These are phyloP conservation scores for Lathyrus oleraceus DNA, from an alignment of 306 rosid genomes.

Conservation along the genomic window DNA sequence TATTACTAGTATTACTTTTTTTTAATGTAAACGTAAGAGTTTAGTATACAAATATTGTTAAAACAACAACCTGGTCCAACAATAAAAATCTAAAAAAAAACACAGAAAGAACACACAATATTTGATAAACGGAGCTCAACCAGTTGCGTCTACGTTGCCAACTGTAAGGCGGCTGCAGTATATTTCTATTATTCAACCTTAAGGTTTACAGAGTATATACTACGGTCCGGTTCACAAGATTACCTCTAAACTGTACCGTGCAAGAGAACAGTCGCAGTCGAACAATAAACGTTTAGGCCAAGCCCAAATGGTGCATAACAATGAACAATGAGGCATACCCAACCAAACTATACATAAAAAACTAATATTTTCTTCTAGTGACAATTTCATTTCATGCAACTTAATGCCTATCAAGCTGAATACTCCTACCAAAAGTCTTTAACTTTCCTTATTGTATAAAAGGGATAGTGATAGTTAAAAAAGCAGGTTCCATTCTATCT, in stretches of 20 bases:
- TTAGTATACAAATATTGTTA: background rate
- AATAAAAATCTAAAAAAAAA: background rate
- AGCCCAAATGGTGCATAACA: background rate
- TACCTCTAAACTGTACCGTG: background rate
- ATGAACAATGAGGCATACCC: background rate
- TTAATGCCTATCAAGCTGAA: conserved; percentile 6
- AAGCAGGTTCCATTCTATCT: background rate
- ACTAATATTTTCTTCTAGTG: background rate
- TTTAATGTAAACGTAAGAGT: background rate
- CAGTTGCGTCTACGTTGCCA: background rate
- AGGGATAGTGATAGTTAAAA: background rate
- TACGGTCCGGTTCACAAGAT: background rate
- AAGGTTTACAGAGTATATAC: background rate
- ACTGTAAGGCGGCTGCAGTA: background rate
- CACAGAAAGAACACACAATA: background rate
- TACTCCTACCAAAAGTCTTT: conserved; percentile 7
- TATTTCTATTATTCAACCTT: background rate
- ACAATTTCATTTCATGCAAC: conserved; percentile 19
- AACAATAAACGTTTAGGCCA: background rate
- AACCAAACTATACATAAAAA: background rate
- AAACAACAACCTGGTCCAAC: background rate
- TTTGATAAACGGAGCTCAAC: background rate
- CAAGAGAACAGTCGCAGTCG: background rate
- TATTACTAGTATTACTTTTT: conserved; percentile 10
- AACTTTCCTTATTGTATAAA: background rate